Conservation (phyloP, 2,329 filamentous ascomycete genomes). For the Fusarium sp. region DNA sequence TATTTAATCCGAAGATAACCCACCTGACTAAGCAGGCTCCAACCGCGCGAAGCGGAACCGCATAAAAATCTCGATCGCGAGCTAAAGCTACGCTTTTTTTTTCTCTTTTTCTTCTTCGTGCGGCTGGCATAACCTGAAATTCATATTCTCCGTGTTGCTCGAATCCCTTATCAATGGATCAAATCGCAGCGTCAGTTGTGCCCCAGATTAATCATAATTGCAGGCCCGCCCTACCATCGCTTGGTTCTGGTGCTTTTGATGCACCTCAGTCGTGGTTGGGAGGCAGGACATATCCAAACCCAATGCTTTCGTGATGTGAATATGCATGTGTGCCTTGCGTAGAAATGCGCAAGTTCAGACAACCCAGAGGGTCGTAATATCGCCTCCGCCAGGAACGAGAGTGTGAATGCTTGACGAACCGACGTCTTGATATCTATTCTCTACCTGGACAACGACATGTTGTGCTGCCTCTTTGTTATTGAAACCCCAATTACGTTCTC, state of each 20-base stretch:
- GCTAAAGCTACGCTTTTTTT: conserved; percentile 51
- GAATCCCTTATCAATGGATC: conserved; percentile 68
- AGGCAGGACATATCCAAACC: conserved; percentile 57
- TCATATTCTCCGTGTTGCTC: conserved; percentile 85
- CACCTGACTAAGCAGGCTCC: conserved; percentile 40
- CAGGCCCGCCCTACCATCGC: conserved; percentile 70
- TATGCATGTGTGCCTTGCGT: too few species aligned
- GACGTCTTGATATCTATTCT: conserved; percentile 37
- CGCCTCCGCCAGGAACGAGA: not conserved
- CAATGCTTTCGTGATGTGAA: conserved; percentile 11
- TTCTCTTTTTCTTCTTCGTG: conserved; percentile 76
- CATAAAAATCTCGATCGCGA: conserved; percentile 47
- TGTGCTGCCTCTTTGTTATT: conserved; percentile 26
- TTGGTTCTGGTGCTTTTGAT: conserved; percentile 49
- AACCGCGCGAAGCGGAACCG: not conserved
- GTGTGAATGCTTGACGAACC: not conserved
- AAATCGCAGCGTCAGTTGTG: conserved; percentile 78
- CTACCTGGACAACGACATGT: conserved; percentile 26
- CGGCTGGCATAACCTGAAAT: conserved; percentile 78
- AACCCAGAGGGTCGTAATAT: not conserved
- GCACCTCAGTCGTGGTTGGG: conserved; percentile 49
- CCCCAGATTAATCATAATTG: conserved; percentile 85
- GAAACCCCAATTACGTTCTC: conserved; percentile 34
- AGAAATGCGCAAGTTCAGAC: not conserved
- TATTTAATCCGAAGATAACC: conserved; percentile 2